Evolutionary conservation across 495 filamentous ascomycete genomes (phyloP).

Genomic region (Trichoderma orchidacearum): DNA sequence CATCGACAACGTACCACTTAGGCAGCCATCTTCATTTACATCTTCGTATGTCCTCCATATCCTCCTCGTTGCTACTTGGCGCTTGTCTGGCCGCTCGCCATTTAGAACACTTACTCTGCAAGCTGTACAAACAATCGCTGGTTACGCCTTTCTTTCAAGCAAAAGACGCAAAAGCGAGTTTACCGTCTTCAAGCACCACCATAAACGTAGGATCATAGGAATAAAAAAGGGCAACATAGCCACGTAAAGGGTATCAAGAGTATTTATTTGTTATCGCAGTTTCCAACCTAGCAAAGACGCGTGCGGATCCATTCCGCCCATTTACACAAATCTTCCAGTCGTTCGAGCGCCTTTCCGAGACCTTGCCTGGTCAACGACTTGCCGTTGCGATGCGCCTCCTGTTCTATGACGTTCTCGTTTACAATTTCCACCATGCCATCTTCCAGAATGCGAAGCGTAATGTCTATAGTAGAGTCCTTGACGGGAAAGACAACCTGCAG

Average conservation of each 20-base stretch:
- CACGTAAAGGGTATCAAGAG: background rate
- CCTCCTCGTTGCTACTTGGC: too few species aligned
- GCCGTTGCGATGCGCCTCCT: constrained; percentile 9
- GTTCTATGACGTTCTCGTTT: constrained; percentile 1
- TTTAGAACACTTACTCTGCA: too few species aligned
- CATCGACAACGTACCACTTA: too few species aligned
- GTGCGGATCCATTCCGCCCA: constrained; percentile 39
- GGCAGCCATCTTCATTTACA: too few species aligned
- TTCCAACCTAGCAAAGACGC: constrained; percentile 13
- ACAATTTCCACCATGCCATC: constrained; percentile 43
- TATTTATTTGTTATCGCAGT: background rate
- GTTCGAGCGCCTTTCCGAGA: constrained; percentile 22
- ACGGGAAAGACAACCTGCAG: constrained; percentile 39
- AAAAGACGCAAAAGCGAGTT: too few species aligned
- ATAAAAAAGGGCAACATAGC: background rate
- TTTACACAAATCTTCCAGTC: constrained; percentile 37
- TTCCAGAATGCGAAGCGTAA: constrained; percentile 45
- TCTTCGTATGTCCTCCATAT: too few species aligned
- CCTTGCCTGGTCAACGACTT: constrained; percentile 12
- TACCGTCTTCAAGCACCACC: too few species aligned
- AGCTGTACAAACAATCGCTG: too few species aligned
- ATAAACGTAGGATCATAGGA: too few species aligned
- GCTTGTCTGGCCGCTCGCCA: too few species aligned
- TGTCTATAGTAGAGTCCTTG: constrained; percentile 19
- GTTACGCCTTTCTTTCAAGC: too few species aligned